Percentiles rank a stretch among this genome's conserved stretches.
These are phyloP conservation scores for Carnegiea gigantea DNA, from an alignment of 179 eudicot genomes.

Conservation along the genomic window DNA sequence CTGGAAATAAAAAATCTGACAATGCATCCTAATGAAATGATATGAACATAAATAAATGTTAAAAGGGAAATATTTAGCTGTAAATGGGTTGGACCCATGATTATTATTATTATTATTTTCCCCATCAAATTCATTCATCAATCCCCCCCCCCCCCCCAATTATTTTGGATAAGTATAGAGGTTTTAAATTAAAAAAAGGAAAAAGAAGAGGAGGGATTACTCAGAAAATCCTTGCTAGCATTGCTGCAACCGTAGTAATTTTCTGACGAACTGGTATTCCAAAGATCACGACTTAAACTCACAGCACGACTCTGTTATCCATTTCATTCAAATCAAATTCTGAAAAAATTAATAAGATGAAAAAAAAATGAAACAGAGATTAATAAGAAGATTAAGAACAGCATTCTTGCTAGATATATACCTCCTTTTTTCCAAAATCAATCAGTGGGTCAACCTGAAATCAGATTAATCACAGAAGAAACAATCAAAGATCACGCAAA, in stretches of 20 bases:
- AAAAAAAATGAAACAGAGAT: no score
- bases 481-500: not conserved
- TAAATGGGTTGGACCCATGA: not conserved
- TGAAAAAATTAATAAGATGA: not conserved
- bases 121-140: not conserved
- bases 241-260: constrained; percentile 64
- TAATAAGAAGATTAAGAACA: not conserved
- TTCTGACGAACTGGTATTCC: constrained; percentile 63
- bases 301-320: constrained; percentile 35
- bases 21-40: not conserved
- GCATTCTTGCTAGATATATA: not conserved
- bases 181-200: not conserved
- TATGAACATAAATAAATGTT: not conserved
- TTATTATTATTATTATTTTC: not conserved
- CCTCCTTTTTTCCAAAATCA: constrained; percentile 7
- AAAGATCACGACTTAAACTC: constrained; percentile 44
- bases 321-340: not conserved
- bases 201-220: constrained; percentile 29
- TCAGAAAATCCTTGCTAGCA: constrained; percentile 43
- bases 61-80: constrained; percentile 9
- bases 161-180: not conserved
- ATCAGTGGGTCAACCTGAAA: constrained; percentile 21
- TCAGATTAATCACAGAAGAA: constrained; percentile 6
- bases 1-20: not conserved
- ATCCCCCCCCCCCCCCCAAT: not conserved